A percentile compares a stretch with the other conserved stretches of the same genome.
Conservation (phyloP, 805 yeast species). For the Candida maltosa region DNA sequence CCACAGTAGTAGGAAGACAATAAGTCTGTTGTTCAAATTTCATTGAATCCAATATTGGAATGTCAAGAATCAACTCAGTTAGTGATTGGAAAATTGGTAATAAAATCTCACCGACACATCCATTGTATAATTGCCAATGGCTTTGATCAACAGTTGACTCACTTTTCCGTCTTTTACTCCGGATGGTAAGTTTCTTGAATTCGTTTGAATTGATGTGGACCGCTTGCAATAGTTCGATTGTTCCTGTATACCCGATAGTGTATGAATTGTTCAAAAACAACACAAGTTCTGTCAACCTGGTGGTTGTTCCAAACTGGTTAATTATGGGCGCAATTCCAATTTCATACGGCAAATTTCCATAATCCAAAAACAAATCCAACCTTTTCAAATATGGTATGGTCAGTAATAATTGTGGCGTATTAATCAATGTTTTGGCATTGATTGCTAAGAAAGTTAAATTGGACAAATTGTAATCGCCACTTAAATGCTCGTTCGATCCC, state of each 20-base stretch:
- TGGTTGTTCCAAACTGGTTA: background rate
- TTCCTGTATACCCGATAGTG: constrained; percentile 6
- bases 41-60: constrained; percentile 4
- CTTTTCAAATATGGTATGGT: background rate
- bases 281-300: constrained; percentile 2
- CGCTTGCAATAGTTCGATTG: constrained; percentile 3
- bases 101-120: constrained; percentile 4
- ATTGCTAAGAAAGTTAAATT: constrained; percentile 14
- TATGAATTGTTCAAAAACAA: constrained; percentile 4
- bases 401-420: background rate
- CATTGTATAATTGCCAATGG: constrained; percentile 5
- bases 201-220: background rate
- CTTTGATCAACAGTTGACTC: background rate
- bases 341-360: background rate
- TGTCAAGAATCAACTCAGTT: constrained; percentile 3
- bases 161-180: constrained; percentile 5
- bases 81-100: background rate
- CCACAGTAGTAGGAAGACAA: background rate
- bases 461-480: background rate
- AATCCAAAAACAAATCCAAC: constrained; percentile 8
- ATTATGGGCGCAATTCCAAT: background rate
- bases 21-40: constrained; percentile 7
- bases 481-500: constrained; percentile 1
- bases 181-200: constrained; percentile 1
- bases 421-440: constrained; percentile 12